Evolutionary conservation across 164 flowering plant genomes (phyloP), one percentile per base, ranked within the genome.

Genomic region (Vitis rotundifolia): DNA sequence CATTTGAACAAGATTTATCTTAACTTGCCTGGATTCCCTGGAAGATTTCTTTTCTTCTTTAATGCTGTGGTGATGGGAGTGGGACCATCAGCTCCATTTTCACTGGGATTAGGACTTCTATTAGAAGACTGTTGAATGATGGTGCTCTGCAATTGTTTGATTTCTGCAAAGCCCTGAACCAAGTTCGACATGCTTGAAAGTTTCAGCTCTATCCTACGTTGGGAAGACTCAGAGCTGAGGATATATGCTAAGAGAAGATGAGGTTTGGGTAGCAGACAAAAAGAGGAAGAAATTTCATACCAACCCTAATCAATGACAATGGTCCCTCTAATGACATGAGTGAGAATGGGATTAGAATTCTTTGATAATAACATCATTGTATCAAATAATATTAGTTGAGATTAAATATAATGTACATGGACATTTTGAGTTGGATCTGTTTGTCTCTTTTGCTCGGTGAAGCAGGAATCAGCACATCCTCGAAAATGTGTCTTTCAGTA

Each of bases 11-110:
- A 10, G 9, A 61, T 11, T 9, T 53, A 37, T 26, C 56, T 49
- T 8, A 22, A 57, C 80, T 76, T 76, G 69, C 85, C 85, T 74
- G 85, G 82, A 68, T 79, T 78, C 31, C 82, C 82, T 0, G 85
- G 82, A 54, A 72, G 82, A 75, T 72, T 81, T 61, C 82, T 54
- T 50, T 81, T 81, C 73, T 79, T 81, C 67, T 79, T 81, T 5
- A 60, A 73, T 2, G 53, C n/a, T 0, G 71, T 59, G 49, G 62
- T 29, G 54, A 69, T 49, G 26, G 61, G 50, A 60, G 64, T 59
- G 51, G 75, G 53, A 11, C 63, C 72, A 28, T 71, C 73, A 28
- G 44, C 57, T 2, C 70, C 72, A 53, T 64, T 59, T 22, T 64
- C 75, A 12, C 63, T 31, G 10, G 65, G 54, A 62, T 64, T 51